Evolutionary conservation across 163 green algal species (phyloP).

Genomic region (Smithsoniella earleae): DNA sequence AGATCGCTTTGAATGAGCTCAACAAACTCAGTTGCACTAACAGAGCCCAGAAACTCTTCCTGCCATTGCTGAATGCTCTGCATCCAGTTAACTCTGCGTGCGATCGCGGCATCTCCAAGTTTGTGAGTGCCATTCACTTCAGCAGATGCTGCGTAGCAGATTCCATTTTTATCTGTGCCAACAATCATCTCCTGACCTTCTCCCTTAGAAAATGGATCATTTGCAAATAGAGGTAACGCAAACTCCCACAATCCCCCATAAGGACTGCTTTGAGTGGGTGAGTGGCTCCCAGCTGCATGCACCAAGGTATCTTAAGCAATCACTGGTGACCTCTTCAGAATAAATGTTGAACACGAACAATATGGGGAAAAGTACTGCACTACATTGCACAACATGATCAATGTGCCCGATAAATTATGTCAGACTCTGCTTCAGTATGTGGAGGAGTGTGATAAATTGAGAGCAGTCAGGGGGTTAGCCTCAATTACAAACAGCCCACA

Average conservation of each 20-base stretch:
- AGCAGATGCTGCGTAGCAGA: not conserved
- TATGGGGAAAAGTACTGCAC: not conserved
- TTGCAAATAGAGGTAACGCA: not conserved
- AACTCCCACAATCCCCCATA: not conserved
- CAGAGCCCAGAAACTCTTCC: conserved; percentile 59
- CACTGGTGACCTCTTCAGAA: not conserved
- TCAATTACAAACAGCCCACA: too few species aligned
- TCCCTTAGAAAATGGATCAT: not conserved
- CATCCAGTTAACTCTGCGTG: conserved; percentile 56
- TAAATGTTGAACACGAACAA: not conserved
- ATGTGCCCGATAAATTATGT: not conserved
- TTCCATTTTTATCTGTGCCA: not conserved
- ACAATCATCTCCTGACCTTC: not conserved
- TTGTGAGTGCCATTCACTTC: not conserved
- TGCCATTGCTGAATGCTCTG: conserved; percentile 67
- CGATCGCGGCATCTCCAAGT: conserved; percentile 6
- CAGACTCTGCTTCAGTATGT: too few species aligned
- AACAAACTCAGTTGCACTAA: conserved; percentile 74
- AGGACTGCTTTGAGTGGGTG: not conserved
- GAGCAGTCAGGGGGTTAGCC: too few species aligned
- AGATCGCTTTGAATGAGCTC: conserved; percentile 73
- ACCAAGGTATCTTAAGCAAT: too few species aligned
- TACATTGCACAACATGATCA: not conserved
- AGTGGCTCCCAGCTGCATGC: not conserved
- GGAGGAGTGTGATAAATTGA: too few species aligned